These are phyloP conservation scores for Mixia osmundae DNA, from an alignment of 1,284 basidiomycete species.

Conservation along the genomic window DNA sequence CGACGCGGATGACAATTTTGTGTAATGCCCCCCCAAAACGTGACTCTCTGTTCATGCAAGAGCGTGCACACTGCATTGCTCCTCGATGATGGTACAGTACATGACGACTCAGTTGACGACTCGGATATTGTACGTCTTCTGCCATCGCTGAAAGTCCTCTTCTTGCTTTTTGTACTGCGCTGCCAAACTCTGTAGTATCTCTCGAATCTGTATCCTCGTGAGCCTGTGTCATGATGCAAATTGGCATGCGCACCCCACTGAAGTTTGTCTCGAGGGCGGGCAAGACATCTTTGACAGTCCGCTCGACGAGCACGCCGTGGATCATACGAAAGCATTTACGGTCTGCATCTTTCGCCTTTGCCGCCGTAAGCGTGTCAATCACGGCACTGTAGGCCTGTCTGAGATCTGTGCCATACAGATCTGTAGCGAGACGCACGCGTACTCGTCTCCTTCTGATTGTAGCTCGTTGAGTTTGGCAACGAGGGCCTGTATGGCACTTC, in stretches of 20 bases:
- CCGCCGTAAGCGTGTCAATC: slow-evolving; percentile 59
- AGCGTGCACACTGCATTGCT: too few species aligned
- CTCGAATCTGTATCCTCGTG: too few species aligned
- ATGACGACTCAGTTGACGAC: too few species aligned
- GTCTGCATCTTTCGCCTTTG: slow-evolving; percentile 49
- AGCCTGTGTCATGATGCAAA: too few species aligned
- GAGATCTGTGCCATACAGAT: neutral
- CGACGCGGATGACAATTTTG: too few species aligned
- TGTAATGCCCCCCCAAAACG: too few species aligned
- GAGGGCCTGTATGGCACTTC: slow-evolving; percentile 7
- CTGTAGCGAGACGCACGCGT: slow-evolving; percentile 25
- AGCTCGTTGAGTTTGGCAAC: slow-evolving; percentile 66
- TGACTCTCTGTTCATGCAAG: too few species aligned
- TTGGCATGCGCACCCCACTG: slow-evolving; percentile 53
- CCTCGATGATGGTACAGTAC: too few species aligned
- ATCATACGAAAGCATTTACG: slow-evolving; percentile 92
- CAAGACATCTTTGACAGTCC: slow-evolving; percentile 84
- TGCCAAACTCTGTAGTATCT: too few species aligned
- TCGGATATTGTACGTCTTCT: too few species aligned
- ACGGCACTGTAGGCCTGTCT: slow-evolving; percentile 40
- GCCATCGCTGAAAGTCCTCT: too few species aligned
- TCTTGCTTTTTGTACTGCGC: too few species aligned
- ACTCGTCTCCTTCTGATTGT: slow-evolving; percentile 78
- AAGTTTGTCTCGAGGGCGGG: slow-evolving; percentile 67
- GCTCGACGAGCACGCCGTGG: slow-evolving; percentile 83